Percentiles rank a stretch among this genome's conserved stretches.
Conservation (phyloP, 2,329 filamentous ascomycete species). For the Arachnomyces sp. region DNA sequence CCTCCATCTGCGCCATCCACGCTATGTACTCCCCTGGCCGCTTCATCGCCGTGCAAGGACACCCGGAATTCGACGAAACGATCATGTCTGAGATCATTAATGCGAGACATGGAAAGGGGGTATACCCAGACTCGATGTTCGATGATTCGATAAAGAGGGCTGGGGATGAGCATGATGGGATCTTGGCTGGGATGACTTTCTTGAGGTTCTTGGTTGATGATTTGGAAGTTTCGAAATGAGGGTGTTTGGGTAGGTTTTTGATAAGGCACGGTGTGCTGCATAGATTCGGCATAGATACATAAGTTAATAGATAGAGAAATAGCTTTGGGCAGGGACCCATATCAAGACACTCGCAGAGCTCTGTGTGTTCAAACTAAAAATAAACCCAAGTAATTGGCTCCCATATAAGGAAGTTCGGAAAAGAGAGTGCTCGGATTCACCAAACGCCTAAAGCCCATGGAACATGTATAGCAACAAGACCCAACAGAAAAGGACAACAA, state of each 20-base stretch:
- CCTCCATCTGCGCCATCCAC: constrained; percentile 63
- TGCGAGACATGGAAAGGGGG: constrained; percentile 54
- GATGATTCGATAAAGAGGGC: constrained; percentile 60
- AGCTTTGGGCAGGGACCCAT: too few species aligned
- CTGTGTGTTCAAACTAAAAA: too few species aligned
- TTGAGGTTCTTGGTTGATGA: constrained; percentile 63
- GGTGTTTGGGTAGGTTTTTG: too few species aligned
- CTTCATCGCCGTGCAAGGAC: constrained; percentile 72
- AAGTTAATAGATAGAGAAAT: constrained; percentile 12
- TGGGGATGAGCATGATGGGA: constrained; percentile 64
- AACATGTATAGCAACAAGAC: too few species aligned
- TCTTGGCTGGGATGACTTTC: constrained; percentile 65
- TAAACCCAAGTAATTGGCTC: too few species aligned
- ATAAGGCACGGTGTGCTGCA: too few species aligned
- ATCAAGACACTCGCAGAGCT: too few species aligned
- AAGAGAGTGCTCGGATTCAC: too few species aligned
- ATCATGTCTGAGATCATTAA: constrained; percentile 63
- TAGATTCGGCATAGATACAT: constrained; percentile 7
- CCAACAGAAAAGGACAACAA: too few species aligned
- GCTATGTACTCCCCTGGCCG: constrained; percentile 62
- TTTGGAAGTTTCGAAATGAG: constrained; percentile 4
- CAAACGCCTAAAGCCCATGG: too few species aligned
- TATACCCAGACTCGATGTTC: constrained; percentile 63
- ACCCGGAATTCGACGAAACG: constrained; percentile 69
- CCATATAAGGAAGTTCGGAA: too few species aligned